These are phyloP conservation scores for Magnusiomyces magnusii DNA, from an alignment of 1,139 yeast species.

Conservation along the genomic window DNA sequence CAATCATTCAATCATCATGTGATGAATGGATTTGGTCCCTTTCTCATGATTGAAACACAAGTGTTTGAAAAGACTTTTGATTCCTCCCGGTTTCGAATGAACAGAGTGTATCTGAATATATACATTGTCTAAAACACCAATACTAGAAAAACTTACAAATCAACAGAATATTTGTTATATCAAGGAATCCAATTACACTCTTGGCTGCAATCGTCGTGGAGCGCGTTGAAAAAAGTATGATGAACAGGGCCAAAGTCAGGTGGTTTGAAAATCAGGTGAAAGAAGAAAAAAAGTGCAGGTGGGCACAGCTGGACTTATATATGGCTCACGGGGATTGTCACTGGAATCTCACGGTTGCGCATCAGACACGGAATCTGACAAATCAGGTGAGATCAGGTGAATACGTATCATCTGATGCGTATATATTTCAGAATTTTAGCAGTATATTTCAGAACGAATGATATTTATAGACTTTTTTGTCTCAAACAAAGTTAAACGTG, in stretches of 20 bases:
- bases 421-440: neutral
- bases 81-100: neutral
- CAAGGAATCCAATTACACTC: too few species aligned
- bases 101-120: neutral
- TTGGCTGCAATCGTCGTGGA: too few species aligned
- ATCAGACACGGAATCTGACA: neutral
- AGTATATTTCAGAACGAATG: neutral
- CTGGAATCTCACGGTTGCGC: neutral
- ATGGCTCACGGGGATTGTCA: neutral
- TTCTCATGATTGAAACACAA: too few species aligned
- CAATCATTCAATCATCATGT: neutral
- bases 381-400: constrained; percentile 2
- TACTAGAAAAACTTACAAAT: neutral
- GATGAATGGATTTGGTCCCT: neutral
- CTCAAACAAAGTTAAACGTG: too few species aligned
- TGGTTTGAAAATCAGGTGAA: constrained; percentile 6
- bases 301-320: neutral
- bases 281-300: neutral
- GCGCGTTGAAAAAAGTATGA: neutral
- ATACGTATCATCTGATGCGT: neutral
- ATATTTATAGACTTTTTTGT: too few species aligned
- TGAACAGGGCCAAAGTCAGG: neutral
- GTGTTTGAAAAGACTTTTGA: too few species aligned
- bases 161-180: too few species aligned
- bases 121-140: neutral